Base-by-base conservation (phyloP, 495 filamentous ascomycete genomes). In the Penicillium paxilli region DNA sequence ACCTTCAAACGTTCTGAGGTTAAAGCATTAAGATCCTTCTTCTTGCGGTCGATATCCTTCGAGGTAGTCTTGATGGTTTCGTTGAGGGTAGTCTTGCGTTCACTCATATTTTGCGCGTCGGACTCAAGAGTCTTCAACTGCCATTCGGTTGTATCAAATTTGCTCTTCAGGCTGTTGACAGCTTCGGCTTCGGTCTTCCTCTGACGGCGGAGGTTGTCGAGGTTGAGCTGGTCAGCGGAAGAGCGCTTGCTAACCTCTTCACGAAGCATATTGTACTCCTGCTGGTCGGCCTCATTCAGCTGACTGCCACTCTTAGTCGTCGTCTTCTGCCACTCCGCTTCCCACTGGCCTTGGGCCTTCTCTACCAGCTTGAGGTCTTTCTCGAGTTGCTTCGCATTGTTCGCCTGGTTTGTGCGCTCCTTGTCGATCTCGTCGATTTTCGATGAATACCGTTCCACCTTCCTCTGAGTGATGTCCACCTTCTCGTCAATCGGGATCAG, bases 401-500 rank as follows among this genome's bases (percentile, higher is more conserved):
- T 70, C 0, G 79, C 69, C 65, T 96, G 87, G 12, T 75, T 73
- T 47, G 91, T 88, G 5, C 85, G 83, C 60, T 95, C 90, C 65
- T 91, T 89, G 24, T 77, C 75, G 33, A 96, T 84, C 25, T 87
- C 83, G 2, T 79, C 77, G 40, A 93, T 84, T 46, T 86, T 82
- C 21, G 78, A 83, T 28, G 83, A 76, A 54, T 84, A 84, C 25
- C 80, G 82, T 44, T 84, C 81, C 22, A 90, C 78, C 44, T 91
- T 87, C 42, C 80, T 81, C 30, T 75, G 83, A 3, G 89, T 90
- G 51, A 94, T 87, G n/a, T 85, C 80, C 44, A 98, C 86, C 73
- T 98, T 98, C 69, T 96, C 92, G 37, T 95, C 87, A 49, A 96
- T 84, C 0, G 94, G 94, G 5, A 98, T 85, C 14, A 98, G 77